A percentile compares a stretch with the other conserved stretches of the same genome.
phyloP scores from a whole-genome alignment of 2,329 filamentous ascomycete genomes.

The Aspergillus terreus region DNA sequence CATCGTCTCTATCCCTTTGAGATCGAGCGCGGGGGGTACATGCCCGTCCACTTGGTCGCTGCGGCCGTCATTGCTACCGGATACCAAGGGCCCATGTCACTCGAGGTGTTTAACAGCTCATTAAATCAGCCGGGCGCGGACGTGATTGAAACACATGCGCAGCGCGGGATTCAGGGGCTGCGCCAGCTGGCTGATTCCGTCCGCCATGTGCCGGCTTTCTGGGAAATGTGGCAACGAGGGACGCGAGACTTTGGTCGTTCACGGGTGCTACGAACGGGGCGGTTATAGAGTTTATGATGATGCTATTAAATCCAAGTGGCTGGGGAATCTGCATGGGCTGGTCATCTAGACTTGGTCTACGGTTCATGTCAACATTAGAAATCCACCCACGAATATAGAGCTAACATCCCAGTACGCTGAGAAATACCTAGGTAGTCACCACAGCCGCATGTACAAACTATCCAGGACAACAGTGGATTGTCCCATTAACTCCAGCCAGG shows the following conservation, averaged over 20 bases:
- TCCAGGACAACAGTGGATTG: too few species aligned
- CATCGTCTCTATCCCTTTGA: constrained; percentile 30
- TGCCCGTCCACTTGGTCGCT: constrained; percentile 29
- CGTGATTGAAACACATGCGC: constrained; percentile 22
- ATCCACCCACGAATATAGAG: too few species aligned
- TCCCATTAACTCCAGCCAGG: too few species aligned
- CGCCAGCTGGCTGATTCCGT: constrained; percentile 14
- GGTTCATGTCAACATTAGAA: too few species aligned
- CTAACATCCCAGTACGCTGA: too few species aligned
- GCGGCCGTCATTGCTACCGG: constrained; percentile 31
- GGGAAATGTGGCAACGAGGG: constrained; percentile 12
- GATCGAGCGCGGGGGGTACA: constrained; percentile 23
- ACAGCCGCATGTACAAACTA: too few species aligned
- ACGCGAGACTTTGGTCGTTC: neutral
- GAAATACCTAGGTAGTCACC: too few species aligned
- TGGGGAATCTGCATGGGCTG: neutral
- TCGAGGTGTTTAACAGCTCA: constrained; percentile 33
- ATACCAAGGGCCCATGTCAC: constrained; percentile 27
- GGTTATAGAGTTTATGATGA: constrained; percentile 10
- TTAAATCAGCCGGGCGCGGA: constrained; percentile 16
- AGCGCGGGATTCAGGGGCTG: constrained; percentile 20
- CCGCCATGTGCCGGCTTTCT: constrained; percentile 20
- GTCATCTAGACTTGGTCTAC: too few species aligned
- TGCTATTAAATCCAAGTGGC: neutral
- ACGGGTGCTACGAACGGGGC: neutral